These are phyloP conservation scores for Umbellularia californica DNA, from an alignment of 164 flowering plant genomes.

Conservation along the genomic window DNA sequence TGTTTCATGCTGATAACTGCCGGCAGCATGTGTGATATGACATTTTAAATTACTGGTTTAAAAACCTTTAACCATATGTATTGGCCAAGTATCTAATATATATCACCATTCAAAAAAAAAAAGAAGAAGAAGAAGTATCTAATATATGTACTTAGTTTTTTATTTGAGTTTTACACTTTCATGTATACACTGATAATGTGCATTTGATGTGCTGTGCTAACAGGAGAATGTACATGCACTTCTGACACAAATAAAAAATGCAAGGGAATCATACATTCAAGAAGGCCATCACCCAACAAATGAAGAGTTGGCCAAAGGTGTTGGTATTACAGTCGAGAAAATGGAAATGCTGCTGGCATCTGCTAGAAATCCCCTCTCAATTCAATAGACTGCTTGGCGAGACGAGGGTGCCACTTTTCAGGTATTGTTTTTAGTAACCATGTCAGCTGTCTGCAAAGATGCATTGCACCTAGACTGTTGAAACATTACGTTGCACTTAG, in stretches of 20 bases:
- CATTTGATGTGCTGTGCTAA: constrained; percentile 5
- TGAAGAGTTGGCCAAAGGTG: constrained; percentile 67
- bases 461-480: not conserved
- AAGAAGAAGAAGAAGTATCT: too few species aligned
- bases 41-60: too few species aligned
- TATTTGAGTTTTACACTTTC: not conserved
- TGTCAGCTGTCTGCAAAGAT: not conserved
- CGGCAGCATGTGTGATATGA: too few species aligned
- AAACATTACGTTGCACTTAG: not conserved
- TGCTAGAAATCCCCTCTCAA: constrained; percentile 61
- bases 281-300: constrained; percentile 61
- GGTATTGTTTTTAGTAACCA: constrained; percentile 31
- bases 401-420: constrained; percentile 73
- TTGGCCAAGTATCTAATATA: too few species aligned
- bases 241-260: constrained; percentile 48
- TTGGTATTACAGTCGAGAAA: constrained; percentile 62
- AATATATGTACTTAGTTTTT: too few species aligned
- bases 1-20: too few species aligned
- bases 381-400: constrained; percentile 60
- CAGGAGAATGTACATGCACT: constrained; percentile 69
- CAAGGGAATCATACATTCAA: constrained; percentile 40
- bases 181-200: not conserved
- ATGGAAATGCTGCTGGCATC: constrained; percentile 41
- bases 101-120: too few species aligned
- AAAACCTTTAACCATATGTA: too few species aligned